Percentiles rank a stretch among this genome's conserved stretches.
Conservation (phyloP, 148 eudicot species). For the Rhododendron griersonianum region DNA sequence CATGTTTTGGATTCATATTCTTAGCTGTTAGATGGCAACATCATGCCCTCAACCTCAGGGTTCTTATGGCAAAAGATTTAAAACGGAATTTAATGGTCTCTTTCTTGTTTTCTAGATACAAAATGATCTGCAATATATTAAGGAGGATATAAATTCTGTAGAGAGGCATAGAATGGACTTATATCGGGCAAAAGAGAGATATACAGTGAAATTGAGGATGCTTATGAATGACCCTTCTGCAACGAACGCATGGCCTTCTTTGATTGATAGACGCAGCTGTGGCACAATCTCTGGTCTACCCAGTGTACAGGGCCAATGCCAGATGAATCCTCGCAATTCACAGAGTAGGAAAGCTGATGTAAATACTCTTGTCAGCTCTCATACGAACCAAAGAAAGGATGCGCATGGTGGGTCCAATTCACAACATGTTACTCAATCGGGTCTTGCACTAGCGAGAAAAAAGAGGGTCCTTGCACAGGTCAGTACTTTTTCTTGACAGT, state of each 20-base stretch:
- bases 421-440: conserved; percentile 62
- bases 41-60: not conserved
- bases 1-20: not conserved
- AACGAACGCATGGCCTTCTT: conserved; percentile 46
- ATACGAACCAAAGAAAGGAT: conserved; percentile 51
- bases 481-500: conserved; percentile 11
- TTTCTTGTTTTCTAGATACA: conserved; percentile 43
- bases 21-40: not conserved
- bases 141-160: conserved; percentile 69
- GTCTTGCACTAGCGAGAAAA: conserved; percentile 73
- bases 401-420: conserved; percentile 43
- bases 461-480: conserved; percentile 87
- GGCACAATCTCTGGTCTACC: conserved; percentile 47
- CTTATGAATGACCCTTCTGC: conserved; percentile 44
- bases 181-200: conserved; percentile 64
- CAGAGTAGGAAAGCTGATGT: conserved; percentile 55
- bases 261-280: conserved; percentile 39
- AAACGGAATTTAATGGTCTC: not conserved
- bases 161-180: conserved; percentile 73
- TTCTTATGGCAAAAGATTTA: not conserved
- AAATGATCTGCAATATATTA: conserved; percentile 67
- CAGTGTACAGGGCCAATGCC: conserved; percentile 33
- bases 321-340: conserved; percentile 41
- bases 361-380: conserved; percentile 46
- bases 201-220: conserved; percentile 57